Conservation (phyloP, 768 basidiomycete genomes). For the Lyophyllum atratum region DNA sequence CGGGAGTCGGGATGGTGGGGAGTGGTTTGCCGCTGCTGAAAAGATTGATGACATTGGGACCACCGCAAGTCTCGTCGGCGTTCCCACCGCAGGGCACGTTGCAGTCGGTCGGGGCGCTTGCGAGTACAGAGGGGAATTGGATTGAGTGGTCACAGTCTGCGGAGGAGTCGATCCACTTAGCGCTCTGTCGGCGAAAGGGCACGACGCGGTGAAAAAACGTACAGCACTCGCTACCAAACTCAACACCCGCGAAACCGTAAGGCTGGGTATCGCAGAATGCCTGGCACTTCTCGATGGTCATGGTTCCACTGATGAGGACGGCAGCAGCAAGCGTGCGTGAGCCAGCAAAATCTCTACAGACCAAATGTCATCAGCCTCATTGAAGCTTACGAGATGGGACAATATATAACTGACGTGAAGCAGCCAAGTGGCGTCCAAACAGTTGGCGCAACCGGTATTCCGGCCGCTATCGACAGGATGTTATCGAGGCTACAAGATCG, state of each 20-base stretch:
- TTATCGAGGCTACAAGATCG: constrained; percentile 1
- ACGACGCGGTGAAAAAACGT: background rate
- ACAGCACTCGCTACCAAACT: constrained; percentile 15
- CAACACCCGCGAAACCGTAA: constrained; percentile 12
- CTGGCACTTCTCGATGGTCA: constrained; percentile 10
- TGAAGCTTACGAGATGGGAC: background rate
- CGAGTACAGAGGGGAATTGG: constrained; percentile 8
- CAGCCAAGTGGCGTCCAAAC: constrained; percentile 7
- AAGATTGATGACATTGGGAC: constrained; percentile 8
- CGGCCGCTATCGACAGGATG: constrained; percentile 4
- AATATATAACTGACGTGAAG: constrained; percentile 5
- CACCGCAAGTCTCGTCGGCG: constrained; percentile 9
- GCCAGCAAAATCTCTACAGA: constrained; percentile 8
- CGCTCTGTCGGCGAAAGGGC: background rate
- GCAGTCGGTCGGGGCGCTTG: constrained; percentile 2
- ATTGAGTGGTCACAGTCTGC: constrained; percentile 12
- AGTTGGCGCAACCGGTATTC: background rate
- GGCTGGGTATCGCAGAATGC: constrained; percentile 4
- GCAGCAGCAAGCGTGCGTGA: constrained; percentile 6
- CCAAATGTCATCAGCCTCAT: background rate
- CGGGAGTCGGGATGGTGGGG: constrained; percentile 1
- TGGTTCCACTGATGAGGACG: background rate
- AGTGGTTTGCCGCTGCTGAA: constrained; percentile 8
- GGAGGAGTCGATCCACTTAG: background rate
- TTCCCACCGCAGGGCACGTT: constrained; percentile 9